Evolutionary conservation across 179 eudicot species (phyloP).

Genomic region (Drosera spatulata): DNA sequence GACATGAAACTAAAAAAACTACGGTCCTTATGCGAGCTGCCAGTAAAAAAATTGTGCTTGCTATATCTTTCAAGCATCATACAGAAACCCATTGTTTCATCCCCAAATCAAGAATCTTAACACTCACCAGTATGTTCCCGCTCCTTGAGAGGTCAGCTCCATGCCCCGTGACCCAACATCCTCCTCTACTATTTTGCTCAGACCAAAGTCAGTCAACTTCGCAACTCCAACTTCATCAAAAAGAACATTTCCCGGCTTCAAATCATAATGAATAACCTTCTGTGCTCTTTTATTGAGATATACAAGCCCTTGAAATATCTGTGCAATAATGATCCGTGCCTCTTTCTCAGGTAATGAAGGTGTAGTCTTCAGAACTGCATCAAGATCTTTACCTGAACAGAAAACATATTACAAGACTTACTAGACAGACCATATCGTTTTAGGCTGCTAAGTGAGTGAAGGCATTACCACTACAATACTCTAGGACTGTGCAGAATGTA

Average conservation of each 20-base stretch:
- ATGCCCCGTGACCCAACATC: constrained; percentile 95
- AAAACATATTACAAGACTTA: background rate
- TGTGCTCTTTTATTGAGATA: constrained; percentile 89
- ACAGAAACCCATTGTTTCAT: too few species aligned
- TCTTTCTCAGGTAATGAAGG: constrained; percentile 91
- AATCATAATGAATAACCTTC: constrained; percentile 89
- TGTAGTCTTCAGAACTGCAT: constrained; percentile 88
- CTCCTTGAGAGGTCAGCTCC: constrained; percentile 99
- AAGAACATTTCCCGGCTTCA: constrained; percentile 97
- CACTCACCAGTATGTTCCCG: constrained; percentile 98
- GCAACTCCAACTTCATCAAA: constrained; percentile 94
- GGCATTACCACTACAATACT: constrained; percentile 84
- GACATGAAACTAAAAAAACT: too few species aligned
- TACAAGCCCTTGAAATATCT: constrained; percentile 92
- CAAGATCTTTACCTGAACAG: constrained; percentile 91
- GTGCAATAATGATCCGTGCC: constrained; percentile 90
- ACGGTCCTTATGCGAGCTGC: too few species aligned
- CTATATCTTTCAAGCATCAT: too few species aligned
- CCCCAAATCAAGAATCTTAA: too few species aligned
- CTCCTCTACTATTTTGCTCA: constrained; percentile 97
- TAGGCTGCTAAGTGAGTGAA: background rate
- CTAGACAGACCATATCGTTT: background rate
- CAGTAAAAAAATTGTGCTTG: too few species aligned
- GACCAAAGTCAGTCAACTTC: constrained; percentile 94
- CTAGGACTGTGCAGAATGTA: constrained; percentile 89